Conservation (phyloP, 129 eudicot species). For the Lactuca sativa region DNA sequence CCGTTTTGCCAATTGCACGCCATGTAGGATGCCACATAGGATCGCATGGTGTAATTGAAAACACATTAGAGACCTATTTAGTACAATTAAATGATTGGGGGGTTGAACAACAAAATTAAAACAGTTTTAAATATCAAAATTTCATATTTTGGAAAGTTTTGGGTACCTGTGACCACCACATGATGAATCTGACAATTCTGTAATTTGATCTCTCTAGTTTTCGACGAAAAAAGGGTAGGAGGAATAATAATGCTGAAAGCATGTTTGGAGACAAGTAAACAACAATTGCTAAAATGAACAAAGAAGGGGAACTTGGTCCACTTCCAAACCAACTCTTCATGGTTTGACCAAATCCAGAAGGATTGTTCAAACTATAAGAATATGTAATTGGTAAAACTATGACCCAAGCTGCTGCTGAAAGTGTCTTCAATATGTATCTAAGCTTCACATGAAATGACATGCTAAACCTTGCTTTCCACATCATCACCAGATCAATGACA, state of each 20-base stretch:
- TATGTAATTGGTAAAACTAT: conserved; percentile 78
- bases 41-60: too few relatives aligned
- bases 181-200: conserved; percentile 70
- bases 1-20: too few relatives aligned
- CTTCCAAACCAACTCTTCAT: conserved; percentile 83
- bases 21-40: too few relatives aligned
- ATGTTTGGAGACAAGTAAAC: conserved; percentile 81
- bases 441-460: conserved; percentile 89
- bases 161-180: conserved; percentile 99
- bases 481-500: conserved; percentile 67
- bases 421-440: conserved; percentile 70
- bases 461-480: conserved; percentile 88
- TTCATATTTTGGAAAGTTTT: neutral
- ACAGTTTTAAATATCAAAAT: too few relatives aligned
- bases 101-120: too few relatives aligned
- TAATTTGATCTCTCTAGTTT: conserved; percentile 77
- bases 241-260: conserved; percentile 72
- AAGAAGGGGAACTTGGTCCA: conserved; percentile 57
- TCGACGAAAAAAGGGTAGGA: conserved; percentile 76
- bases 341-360: conserved; percentile 79
- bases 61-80: too few relatives aligned
- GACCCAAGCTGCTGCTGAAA: conserved; percentile 86
- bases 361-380: conserved; percentile 80
- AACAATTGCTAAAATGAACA: conserved; percentile 77
- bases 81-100: too few relatives aligned